Base-by-base conservation (phyloP, 108 stramenopile species). In the Chaetoceros muelleri region DNA sequence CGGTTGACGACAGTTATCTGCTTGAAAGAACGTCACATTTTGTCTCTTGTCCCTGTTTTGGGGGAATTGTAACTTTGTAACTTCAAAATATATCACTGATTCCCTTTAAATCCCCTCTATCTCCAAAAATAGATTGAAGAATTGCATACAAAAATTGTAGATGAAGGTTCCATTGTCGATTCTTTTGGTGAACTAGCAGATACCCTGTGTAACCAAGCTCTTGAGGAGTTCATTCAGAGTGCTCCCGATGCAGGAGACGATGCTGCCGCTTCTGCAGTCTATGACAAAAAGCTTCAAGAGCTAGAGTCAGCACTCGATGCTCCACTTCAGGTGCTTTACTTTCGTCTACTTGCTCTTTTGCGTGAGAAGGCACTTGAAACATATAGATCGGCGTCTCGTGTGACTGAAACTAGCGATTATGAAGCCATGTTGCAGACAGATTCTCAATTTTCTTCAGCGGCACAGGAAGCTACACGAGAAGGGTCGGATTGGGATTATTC, bases 341-440 rank as follows among this genome's bases (percentile, higher is more conserved):
- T 93, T 45, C 71, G 75, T 21, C 96, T 96, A 73, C 71, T 97
- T 18, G 53, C 84, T 7, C 56, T 90, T 10, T 70, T 96, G 30
- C 70, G 95, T 31, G 94, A 95, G 53, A 69, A 81, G 53, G 94
- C 96, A 16, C 67, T 97, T 5, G 72, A 87, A 60, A 66, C 71
- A 49, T 97, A 88, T 75, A 80, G 86, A 54, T 66, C 86, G 17
- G 70, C 82, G 13, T 60, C 84, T 19, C 79, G 81, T 30, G 77
- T 84, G 7, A 72, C 85, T 28, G 87, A 89, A 56, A 66, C 84
- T 3, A 83, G 77, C 48, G 94, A 97, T 55, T 97, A 93, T 71
- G 93, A 97, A 68, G 93, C 96, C 64, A 95, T 97, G 94, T 69
- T 89, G 19, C 82, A 78, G 20, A 93, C 96, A 30, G 96, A 96